Base-by-base conservation (phyloP, 2,329 filamentous ascomycete genomes). In the Biscogniauxia mediterranea region DNA sequence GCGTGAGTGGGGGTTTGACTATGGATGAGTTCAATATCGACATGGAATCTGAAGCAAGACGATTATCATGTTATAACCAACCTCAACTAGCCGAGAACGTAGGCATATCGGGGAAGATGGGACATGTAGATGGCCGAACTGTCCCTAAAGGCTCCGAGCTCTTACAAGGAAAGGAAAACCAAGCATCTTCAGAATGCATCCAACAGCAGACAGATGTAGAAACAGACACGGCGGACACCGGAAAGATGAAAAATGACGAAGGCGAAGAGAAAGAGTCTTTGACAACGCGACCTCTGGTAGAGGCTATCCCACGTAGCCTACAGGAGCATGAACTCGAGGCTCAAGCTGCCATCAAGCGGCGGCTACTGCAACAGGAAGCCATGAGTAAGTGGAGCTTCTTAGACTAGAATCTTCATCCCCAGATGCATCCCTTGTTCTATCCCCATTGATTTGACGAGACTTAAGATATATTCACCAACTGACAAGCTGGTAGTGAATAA, bases 11-110 rank as follows among this genome's bases (percentile, higher is more conserved):
- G 8, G 49, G 56, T 20, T 19, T 68, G 20, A 62, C 32, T 28
- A 66, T 66, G 66, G 65, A 63, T 28, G 66, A 68, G 17, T 68
- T 68, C 52, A 62, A 66, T 7, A 53, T 66, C 19, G 66, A 68
- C 54, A 63, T 59, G 58, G 63, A 66, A 32, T 54, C 54, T 13
- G 66, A 68, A 59, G 62, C 60, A n/a, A 59, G 54, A 49, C 56
- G 58, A 51, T 51, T 63, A 19, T 64, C 59, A 6, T 46, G 15
- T 5, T 55, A 62, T 2, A 63, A 58, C 38, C 51, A 53, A 32
- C 20, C 17, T 21, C 52, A 56, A 26, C 55, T n/a, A 7, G 61
- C 52, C n/a, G 61, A 63, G 19, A 55, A 13, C 32, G n/a, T 21
- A 5, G 9, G 46, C 51, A 4, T 26, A 53, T 4, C 46, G 38